Evolutionary conservation across 495 filamentous ascomycete genomes (phyloP).

Genomic region (Paragyromitra xinjiangensis): DNA sequence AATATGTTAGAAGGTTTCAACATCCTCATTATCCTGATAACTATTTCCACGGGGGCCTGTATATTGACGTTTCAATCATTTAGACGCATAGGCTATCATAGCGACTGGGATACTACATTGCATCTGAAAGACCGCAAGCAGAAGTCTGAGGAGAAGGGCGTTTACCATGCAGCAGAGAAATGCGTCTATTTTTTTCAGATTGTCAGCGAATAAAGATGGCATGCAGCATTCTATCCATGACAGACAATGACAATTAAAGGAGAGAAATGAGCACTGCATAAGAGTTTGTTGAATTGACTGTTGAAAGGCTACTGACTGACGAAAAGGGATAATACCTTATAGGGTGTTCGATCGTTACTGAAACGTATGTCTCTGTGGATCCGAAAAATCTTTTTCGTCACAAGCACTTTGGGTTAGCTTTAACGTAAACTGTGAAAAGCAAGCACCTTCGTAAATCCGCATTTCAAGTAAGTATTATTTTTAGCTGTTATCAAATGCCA

Average conservation of each 20-base stretch:
- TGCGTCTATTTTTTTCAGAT: constrained; percentile 35
- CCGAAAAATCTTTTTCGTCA: constrained; percentile 42
- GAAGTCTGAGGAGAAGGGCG: not conserved
- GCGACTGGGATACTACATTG: constrained; percentile 16
- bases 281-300: not conserved
- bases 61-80: not conserved
- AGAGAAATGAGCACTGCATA: constrained; percentile 3
- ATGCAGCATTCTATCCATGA: not conserved
- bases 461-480: not conserved
- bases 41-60: not conserved
- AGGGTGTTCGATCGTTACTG: constrained; percentile 56
- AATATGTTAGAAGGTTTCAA: constrained; percentile 32
- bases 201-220: constrained; percentile 40
- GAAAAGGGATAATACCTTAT: constrained; percentile 41
- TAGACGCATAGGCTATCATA: not conserved
- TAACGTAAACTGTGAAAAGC: not conserved
- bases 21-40: constrained; percentile 4
- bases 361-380: constrained; percentile 54
- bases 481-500: not conserved
- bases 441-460: not conserved
- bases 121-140: not conserved
- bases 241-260: not conserved
- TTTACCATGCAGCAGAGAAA: constrained; percentile 57
- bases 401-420: constrained; percentile 9
- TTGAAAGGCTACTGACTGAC: not conserved